Conservation (phyloP, 1,139 yeast species). For the Debaryomyces subglobosus region DNA sequence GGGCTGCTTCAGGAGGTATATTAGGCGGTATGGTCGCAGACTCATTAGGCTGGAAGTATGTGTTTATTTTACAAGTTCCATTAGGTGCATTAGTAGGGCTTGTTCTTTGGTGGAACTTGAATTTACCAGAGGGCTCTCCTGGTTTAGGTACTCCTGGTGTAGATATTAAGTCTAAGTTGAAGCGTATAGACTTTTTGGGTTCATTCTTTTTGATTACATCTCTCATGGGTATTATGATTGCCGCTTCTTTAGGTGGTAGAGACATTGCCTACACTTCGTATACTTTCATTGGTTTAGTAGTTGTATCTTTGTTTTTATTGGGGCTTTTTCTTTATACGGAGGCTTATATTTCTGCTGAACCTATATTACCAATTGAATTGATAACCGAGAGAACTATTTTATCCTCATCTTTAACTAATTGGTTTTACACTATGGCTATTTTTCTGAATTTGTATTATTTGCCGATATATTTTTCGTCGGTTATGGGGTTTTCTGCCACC, state of each 20-base stretch:
- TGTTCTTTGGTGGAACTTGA: conserved; percentile 38
- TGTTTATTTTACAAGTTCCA: conserved; percentile 61
- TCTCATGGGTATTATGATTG: conserved; percentile 57
- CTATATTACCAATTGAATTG: conserved; percentile 65
- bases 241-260: conserved; percentile 71
- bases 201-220: conserved; percentile 60
- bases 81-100: conserved; percentile 55
- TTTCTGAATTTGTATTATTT: conserved; percentile 61
- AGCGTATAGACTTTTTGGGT: conserved; percentile 74
- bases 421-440: conserved; percentile 62
- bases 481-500: conserved; percentile 56
- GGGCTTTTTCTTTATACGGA: conserved; percentile 54
- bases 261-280: conserved; percentile 44
- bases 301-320: conserved; percentile 25
- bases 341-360: conserved; percentile 58
- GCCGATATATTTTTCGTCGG: conserved; percentile 67
- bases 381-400: conserved; percentile 60
- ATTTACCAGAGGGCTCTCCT: conserved; percentile 52
- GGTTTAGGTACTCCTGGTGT: conserved; percentile 49
- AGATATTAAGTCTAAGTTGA: conserved; percentile 44
- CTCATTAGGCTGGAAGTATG: conserved; percentile 78
- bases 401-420: conserved; percentile 67
- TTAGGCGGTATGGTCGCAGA: conserved; percentile 73
- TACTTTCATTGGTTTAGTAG: conserved; percentile 34
- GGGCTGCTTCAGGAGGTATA: conserved; percentile 60